A percentile compares a stretch with the other conserved stretches of the same genome.
These are phyloP conservation scores for Mycosarcoma mackinlayi DNA, from an alignment of 1,284 basidiomycete species.

Conservation along the genomic window DNA sequence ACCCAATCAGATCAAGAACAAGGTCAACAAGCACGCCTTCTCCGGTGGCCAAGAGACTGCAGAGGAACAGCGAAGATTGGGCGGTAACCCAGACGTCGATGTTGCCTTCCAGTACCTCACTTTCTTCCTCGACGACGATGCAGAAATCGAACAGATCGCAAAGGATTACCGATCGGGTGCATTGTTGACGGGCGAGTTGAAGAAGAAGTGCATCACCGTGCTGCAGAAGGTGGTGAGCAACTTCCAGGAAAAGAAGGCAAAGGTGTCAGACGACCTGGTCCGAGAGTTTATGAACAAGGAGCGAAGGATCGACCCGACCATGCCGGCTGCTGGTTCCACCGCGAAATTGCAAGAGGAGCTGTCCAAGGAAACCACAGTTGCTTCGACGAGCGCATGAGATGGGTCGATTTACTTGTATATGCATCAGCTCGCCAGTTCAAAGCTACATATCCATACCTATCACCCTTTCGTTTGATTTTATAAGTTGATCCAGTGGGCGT, in stretches of 20 bases:
- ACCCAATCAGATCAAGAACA: slow-evolving; percentile 93
- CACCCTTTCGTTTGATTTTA: too few relatives aligned
- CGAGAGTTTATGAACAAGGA: slow-evolving; percentile 83
- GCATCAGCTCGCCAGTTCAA: too few relatives aligned
- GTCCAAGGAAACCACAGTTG: slow-evolving; percentile 33
- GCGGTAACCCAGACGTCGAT: slow-evolving; percentile 95
- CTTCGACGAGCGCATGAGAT: slow-evolving; percentile 21
- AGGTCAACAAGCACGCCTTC: slow-evolving; percentile 80
- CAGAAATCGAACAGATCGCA: slow-evolving; percentile 80
- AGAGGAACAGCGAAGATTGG: slow-evolving; percentile 88
- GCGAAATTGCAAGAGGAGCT: slow-evolving; percentile 41
- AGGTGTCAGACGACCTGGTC: slow-evolving; percentile 83
- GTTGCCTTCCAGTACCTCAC: slow-evolving; percentile 94
- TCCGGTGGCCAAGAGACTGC: slow-evolving; percentile 79
- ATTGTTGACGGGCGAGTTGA: slow-evolving; percentile 90
- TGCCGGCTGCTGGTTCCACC: slow-evolving; percentile 49
- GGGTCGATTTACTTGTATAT: too few relatives aligned
- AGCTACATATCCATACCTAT: too few relatives aligned
- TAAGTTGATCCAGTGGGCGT: too few relatives aligned
- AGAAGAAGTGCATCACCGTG: slow-evolving; percentile 85
- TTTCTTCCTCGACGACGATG: slow-evolving; percentile 98
- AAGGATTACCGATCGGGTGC: slow-evolving; percentile 92
- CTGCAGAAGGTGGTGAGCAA: slow-evolving; percentile 85
- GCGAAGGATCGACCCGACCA: slow-evolving; percentile 75
- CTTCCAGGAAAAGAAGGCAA: slow-evolving; percentile 89